phyloP scores from a whole-genome alignment of 768 basidiomycete species.

The Mycena galericulata region DNA sequence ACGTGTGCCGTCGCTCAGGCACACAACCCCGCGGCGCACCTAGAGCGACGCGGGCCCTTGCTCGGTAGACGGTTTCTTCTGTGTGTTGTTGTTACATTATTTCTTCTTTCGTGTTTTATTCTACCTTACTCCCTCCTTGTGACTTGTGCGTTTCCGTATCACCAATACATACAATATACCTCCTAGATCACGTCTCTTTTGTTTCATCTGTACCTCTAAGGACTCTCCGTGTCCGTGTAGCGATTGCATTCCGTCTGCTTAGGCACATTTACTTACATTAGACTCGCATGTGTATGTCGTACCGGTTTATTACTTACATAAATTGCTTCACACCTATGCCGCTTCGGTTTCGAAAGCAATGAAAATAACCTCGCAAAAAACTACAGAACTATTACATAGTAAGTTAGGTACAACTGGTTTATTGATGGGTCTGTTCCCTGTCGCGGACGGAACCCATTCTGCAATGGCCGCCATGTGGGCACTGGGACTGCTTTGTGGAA shows the following conservation, averaged over 20 bases:
- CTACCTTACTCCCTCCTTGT: constrained; percentile 26
- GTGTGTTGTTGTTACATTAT: constrained; percentile 24
- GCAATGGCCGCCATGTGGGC: too few species aligned
- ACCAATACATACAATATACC: constrained; percentile 33
- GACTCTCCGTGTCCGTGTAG: constrained; percentile 24
- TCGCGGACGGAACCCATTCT: too few species aligned
- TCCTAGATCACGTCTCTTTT: constrained; percentile 17
- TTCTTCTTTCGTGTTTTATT: constrained; percentile 7
- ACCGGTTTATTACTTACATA: constrained; percentile 31
- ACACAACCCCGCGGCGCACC: constrained; percentile 6
- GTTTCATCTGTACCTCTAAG: constrained; percentile 29
- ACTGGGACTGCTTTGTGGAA: too few species aligned
- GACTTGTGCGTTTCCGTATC: constrained; percentile 16
- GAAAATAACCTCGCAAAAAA: too few species aligned
- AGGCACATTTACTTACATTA: constrained; percentile 23
- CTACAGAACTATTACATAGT: too few species aligned
- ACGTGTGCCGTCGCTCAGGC: background rate
- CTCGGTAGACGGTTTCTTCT: constrained; percentile 18
- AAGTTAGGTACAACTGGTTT: too few species aligned
- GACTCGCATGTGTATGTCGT: constrained; percentile 26
- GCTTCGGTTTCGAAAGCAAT: background rate
- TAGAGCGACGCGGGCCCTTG: constrained; percentile 23
- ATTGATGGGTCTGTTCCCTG: too few species aligned
- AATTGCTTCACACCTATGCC: background rate
- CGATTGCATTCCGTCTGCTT: constrained; percentile 18